Base-by-base conservation (phyloP, 805 yeast species). In the Zygoascus flipseniorum region DNA sequence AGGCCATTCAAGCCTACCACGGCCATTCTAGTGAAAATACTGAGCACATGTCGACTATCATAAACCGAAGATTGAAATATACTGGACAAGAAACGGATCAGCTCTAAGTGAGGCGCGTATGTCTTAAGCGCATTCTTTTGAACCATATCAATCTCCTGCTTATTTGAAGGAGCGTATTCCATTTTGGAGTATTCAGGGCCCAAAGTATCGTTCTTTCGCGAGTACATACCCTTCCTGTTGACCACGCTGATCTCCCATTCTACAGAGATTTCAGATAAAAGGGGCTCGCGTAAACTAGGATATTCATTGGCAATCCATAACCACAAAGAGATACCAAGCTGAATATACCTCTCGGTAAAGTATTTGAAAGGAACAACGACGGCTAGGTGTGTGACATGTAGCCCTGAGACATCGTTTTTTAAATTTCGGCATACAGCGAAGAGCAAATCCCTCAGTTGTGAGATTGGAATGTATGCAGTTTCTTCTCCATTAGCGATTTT, bases 151-250 rank as follows among this genome's bases (percentile, higher is more conserved):
- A 83, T 75, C 6, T 73, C 75, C 46, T 73, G 72, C 59, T 81
- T 83, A 68, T 85, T 83, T 47, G 95, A 82, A 10, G 99, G 97
- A 1, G 89, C 72, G 62, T 93, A 93, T 58, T 87, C 93, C 99
- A 93, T 93, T 50, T 74, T 76, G 58, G 79, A 70, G 66, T 74
- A 83, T 52, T 83, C 86, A 23, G 92, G 83, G 52, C 75, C 71
- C 0, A 61, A 62, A 6, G 80, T 65, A 65, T 89, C 95, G 58
- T 70, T 69, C 5, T 68, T 61, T 4, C 71, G 74, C 6, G 83
- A 78, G 66, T 79, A 90, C 10, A 92, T 66, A 2, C 98, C 97
- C 43, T 71, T 71, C 28, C 71, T 70, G 31, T 74, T 69, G 37
- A 77, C 75, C 45, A 89, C 78, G 1, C 92, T 77, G 41, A 70